Conservation (phyloP, 148 eudicot genomes). For the Spergularia bocconei region DNA sequence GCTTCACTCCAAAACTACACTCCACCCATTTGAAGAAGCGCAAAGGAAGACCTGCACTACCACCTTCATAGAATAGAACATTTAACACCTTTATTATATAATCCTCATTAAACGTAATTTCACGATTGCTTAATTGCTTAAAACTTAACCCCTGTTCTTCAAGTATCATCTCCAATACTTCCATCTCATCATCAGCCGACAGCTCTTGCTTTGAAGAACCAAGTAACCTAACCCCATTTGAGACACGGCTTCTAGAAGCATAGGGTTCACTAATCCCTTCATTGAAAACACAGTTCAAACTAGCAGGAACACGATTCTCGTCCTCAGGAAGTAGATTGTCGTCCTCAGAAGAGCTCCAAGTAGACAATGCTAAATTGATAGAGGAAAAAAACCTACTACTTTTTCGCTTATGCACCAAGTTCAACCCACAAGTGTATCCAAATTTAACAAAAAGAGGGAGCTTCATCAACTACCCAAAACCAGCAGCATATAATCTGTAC, state of each 20-base stretch:
- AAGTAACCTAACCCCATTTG: background rate
- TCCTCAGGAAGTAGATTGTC: conserved; percentile 16
- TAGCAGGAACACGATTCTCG: background rate
- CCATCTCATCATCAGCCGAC: conserved; percentile 18
- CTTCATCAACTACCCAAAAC: conserved; percentile 41
- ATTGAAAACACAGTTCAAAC: conserved; percentile 13
- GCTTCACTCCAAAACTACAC: conserved; percentile 30
- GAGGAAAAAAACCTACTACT: conserved; percentile 29
- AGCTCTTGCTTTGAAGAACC: conserved; percentile 12
- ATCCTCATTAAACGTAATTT: conserved; percentile 23
- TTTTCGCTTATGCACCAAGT: conserved; percentile 22
- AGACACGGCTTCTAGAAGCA: background rate
- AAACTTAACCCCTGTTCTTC: conserved; percentile 33
- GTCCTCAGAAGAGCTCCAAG: conserved; percentile 31
- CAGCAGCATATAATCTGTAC: conserved; percentile 1
- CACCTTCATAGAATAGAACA: conserved; percentile 30
- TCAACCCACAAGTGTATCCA: conserved; percentile 29
- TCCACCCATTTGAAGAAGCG: conserved; percentile 42
- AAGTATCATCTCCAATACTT: conserved; percentile 33
- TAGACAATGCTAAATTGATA: conserved; percentile 22
- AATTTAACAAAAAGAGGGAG: conserved; percentile 26
- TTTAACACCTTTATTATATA: conserved; percentile 30
- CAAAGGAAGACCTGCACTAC: conserved; percentile 39
- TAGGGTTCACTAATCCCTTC: conserved; percentile 2
- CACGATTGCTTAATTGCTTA: background rate